phyloP scores from a whole-genome alignment of 225 moss, liverwort and hornwort species.

The Rhytidiadelphus loreus region DNA sequence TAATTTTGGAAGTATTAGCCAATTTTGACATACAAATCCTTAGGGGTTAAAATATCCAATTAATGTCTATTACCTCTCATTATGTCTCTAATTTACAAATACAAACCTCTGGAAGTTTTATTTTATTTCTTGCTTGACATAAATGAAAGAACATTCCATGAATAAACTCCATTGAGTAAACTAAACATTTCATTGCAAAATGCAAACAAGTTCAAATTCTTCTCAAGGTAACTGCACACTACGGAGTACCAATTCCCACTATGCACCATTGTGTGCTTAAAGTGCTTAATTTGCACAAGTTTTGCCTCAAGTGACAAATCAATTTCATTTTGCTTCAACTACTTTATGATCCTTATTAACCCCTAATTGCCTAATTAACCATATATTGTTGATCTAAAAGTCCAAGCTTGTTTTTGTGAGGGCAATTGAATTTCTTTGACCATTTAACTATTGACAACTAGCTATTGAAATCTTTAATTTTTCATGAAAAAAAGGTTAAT shows the following conservation, averaged over 20 bases:
- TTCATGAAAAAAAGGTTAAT: too few relatives aligned
- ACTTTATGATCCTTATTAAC: not conserved
- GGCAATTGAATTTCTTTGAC: too few relatives aligned
- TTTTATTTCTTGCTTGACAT: not conserved
- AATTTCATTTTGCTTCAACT: not conserved
- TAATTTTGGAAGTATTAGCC: not conserved
- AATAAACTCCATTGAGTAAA: not conserved
- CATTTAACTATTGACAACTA: too few relatives aligned
- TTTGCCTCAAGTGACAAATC: not conserved
- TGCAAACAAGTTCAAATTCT: not conserved
- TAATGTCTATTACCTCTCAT: not conserved
- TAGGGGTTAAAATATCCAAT: not conserved
- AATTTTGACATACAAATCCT: not conserved
- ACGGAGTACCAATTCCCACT: rapidly evolving
- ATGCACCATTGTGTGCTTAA: not conserved
- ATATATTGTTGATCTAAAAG: too few relatives aligned
- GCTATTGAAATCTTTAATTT: too few relatives aligned
- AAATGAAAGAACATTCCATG: not conserved
- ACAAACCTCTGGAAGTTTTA: too few relatives aligned
- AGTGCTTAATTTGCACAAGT: not conserved
- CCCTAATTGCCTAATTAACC: too few relatives aligned
- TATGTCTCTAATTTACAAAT: not conserved
- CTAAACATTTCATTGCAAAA: not conserved
- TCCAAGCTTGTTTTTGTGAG: too few relatives aligned
- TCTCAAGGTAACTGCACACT: not conserved